Percentiles rank a stretch among this genome's conserved stretches.
phyloP scores from a whole-genome alignment of 257 asterid genomes.

The Nemophila menziesii region DNA sequence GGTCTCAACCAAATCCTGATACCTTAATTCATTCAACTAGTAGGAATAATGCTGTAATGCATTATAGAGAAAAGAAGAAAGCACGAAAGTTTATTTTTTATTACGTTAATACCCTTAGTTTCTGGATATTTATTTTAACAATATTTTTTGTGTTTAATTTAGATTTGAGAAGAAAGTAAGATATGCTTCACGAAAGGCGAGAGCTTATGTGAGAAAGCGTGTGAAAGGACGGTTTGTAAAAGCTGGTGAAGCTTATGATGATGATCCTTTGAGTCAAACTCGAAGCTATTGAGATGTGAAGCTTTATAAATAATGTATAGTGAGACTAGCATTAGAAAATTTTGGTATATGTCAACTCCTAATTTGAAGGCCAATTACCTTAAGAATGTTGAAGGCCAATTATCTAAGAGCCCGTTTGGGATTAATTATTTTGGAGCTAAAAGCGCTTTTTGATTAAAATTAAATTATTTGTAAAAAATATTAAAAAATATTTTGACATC shows the following conservation, averaged over 20 bases:
- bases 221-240: constrained; percentile 94
- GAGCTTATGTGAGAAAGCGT: constrained; percentile 92
- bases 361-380: too few species aligned
- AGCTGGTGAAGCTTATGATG: constrained; percentile 87
- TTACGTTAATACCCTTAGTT: background rate
- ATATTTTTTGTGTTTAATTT: constrained; percentile 7
- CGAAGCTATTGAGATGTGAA: constrained; percentile 49
- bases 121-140: background rate
- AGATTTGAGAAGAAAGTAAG: constrained; percentile 93
- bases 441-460: too few species aligned
- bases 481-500: too few species aligned
- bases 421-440: too few species aligned
- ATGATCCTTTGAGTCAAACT: constrained; percentile 67
- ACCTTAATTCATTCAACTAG: constrained; percentile 36
- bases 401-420: too few species aligned
- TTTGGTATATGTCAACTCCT: too few species aligned
- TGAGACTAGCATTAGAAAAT: too few species aligned
- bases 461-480: too few species aligned
- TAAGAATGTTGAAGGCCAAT: too few species aligned
- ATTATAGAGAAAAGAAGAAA: constrained; percentile 95
- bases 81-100: constrained; percentile 34
- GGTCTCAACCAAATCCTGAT: constrained; percentile 60
- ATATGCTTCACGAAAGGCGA: constrained; percentile 83
- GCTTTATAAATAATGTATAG: constrained; percentile 1
- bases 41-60: constrained; percentile 75